Percentiles rank a stretch among this genome's conserved stretches.
These are phyloP conservation scores for Melastoma candidum DNA, from an alignment of 441 rosid genomes.

Conservation along the genomic window DNA sequence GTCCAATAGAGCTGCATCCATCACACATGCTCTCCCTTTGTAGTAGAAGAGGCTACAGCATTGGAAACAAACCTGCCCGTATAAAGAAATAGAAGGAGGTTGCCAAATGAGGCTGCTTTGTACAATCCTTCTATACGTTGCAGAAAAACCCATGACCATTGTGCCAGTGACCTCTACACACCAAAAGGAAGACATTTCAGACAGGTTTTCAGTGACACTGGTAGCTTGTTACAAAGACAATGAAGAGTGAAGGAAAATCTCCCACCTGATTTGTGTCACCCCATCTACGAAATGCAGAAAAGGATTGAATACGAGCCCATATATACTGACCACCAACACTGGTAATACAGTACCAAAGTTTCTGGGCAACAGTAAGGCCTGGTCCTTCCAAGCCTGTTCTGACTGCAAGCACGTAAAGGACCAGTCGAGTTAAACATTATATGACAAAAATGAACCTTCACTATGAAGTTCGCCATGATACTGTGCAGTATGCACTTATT, in stretches of 20 bases:
- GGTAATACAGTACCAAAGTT: slow-evolving; percentile 84
- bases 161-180: slow-evolving; percentile 72
- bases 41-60: too few relatives aligned
- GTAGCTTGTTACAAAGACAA: neutral
- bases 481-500: too few relatives aligned
- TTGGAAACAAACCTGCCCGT: slow-evolving; percentile 58
- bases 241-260: neutral
- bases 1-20: too few relatives aligned
- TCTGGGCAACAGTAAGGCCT: slow-evolving; percentile 73
- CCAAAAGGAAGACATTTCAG: slow-evolving; percentile 11
- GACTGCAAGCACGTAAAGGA: slow-evolving; percentile 25
- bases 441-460: too few relatives aligned
- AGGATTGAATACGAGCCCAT: slow-evolving; percentile 81
- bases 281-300: slow-evolving; percentile 96
- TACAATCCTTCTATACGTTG: slow-evolving; percentile 77
- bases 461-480: too few relatives aligned
- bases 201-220: neutral
- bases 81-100: slow-evolving; percentile 75
- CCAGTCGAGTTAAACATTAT: too few relatives aligned
- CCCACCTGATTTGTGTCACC: slow-evolving; percentile 87
- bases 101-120: slow-evolving; percentile 82
- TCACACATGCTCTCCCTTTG: too few relatives aligned
- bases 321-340: slow-evolving; percentile 91
- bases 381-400: slow-evolving; percentile 96
- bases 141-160: slow-evolving; percentile 64